These are phyloP conservation scores for Phytopythium oedochilum DNA, from an alignment of 352 stramenopile genomes.

Conservation along the genomic window DNA sequence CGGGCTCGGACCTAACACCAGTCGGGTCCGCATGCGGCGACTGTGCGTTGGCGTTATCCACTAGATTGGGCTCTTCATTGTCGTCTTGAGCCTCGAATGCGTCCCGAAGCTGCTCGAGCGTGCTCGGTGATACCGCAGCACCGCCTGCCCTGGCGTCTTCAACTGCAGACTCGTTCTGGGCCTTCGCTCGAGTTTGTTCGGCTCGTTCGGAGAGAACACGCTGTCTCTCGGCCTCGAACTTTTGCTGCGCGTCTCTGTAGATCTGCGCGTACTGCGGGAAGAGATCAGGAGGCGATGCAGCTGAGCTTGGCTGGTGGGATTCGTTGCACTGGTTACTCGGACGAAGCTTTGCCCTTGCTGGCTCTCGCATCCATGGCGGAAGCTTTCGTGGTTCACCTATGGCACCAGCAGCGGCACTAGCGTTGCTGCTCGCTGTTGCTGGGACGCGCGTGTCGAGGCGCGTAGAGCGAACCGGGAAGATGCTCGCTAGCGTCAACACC, in stretches of 20 bases:
- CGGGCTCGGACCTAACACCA: neutral
- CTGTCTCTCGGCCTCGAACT: conserved; percentile 12
- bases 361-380: neutral
- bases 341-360: neutral
- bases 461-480: neutral
- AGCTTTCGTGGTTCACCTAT: neutral
- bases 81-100: neutral
- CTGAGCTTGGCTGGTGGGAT: neutral
- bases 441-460: too few species aligned
- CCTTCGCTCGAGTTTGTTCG: too few species aligned
- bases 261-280: neutral
- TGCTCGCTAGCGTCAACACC: neutral
- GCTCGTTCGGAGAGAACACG: neutral
- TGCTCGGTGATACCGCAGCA: neutral
- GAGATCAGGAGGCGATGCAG: neutral
- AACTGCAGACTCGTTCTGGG: too few species aligned
- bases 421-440: neutral
- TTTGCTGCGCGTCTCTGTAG: conserved; percentile 2
- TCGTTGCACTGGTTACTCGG: neutral
- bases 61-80: neutral
- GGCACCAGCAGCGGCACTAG: neutral
- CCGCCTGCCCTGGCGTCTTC: neutral
- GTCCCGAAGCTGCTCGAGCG: neutral
- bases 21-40: too few species aligned
- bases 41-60: neutral